Evolutionary conservation across 176 grass and related monocot species (phyloP).

Genomic region (Eleusine indica): DNA sequence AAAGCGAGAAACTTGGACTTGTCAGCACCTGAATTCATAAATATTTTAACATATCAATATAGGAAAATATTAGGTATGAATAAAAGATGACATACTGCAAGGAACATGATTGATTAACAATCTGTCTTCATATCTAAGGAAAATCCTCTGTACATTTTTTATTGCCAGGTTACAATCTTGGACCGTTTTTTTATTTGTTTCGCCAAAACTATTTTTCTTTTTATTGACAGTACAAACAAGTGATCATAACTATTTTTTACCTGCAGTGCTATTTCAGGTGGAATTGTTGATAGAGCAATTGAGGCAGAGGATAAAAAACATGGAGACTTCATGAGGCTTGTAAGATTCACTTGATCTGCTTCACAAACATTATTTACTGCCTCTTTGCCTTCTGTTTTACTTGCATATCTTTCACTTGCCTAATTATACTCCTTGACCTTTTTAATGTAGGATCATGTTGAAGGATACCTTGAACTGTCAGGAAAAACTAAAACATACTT

Average conservation of each 20-base stretch:
- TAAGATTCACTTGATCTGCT: constrained; percentile 39
- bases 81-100: not conserved
- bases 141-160: not conserved
- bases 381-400: not conserved
- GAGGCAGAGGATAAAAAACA: constrained; percentile 88
- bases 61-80: not conserved
- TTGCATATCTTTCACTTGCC: not conserved
- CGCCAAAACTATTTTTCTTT: not conserved
- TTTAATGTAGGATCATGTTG: constrained; percentile 81
- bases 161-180: not conserved
- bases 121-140: not conserved
- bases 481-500: constrained; percentile 91
- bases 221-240: constrained; percentile 1
- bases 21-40: constrained; percentile 1
- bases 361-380: not conserved
- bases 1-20: not conserved
- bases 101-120: not conserved
- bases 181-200: not conserved
- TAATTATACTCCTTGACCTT: constrained; percentile 28
- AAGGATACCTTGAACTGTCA: constrained; percentile 90
- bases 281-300: constrained; percentile 80
- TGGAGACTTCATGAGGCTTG: constrained; percentile 83
- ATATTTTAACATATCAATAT: not conserved
- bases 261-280: constrained; percentile 84
- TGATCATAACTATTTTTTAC: not conserved